Evolutionary conservation across 202 grass and related monocot genomes (phyloP), one percentile per base, ranked within the genome.

Genomic region (Bolboschoenoplectus hybrid): DNA sequence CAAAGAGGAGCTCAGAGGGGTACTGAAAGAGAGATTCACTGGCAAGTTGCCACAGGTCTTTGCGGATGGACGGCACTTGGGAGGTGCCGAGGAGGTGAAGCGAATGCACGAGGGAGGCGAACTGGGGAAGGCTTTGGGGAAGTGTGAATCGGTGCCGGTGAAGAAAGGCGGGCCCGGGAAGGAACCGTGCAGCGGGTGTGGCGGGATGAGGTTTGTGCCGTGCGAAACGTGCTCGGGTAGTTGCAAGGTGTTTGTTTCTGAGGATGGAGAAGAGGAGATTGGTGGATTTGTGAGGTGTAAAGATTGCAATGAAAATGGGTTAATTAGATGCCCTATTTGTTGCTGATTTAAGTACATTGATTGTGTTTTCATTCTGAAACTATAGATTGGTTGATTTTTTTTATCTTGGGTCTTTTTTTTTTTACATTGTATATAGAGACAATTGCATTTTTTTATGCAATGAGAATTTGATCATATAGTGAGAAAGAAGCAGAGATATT

Each of bases 281-380:
- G 62, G 39, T 36, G 92, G 88, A n/a, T 95, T 97, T 85, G 14
- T 88, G 66, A 83, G 91, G 4, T 98, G 95, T 82, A 82, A 87
- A 61, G 91, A 95, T 32, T 98, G 95, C 90, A 98, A 98, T 77
- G 95, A 98, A 86, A 98, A 98, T 56, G 95, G 95, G 1, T 88
- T 98, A 2, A 90, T 95, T 13, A 87, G 93, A 34, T 98, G 95
- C 46, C 90, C 91, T 50, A 76, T 98, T 56, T 97, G 93, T 70
- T 89, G 89, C 83, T 95, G 76, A 86, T 85, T 26, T 74, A 86
- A 61, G 0, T 51, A 16, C 32, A 51, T 61, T 83, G 72, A 56
- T 79, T n/a, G 39, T 41, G 50, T 58, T 58, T 79, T 79, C 34
- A 38, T 41, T 60, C 26, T 60, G 16, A 60, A 60, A 43, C 8